Base-by-base conservation (phyloP, 148 eudicot species). In the Persicaria tinctoria region DNA sequence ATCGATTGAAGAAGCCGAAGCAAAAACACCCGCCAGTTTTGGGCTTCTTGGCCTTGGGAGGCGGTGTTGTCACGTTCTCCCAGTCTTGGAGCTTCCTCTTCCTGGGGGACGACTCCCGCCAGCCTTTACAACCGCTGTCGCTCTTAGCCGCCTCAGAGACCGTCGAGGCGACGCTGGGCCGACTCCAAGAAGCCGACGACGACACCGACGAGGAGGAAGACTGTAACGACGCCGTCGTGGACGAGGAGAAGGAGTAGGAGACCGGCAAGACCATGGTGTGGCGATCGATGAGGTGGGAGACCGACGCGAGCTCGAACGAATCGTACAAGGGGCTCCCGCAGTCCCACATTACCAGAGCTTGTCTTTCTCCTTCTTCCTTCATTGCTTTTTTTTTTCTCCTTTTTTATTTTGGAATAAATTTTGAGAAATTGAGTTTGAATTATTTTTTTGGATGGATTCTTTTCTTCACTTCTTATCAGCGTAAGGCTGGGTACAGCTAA, bases 271-370 rank as follows among this genome's bases (percentile, higher is more conserved):
- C 54, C 86, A 89, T 81, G 54, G 80, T 27, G n/a, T 83, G 79
- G 56, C 89, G 84, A 44, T 91, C 93, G 60, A 91, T 76, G 57
- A 82, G 73, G 74, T 86, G 74, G 49, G 78, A 74, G 0, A 91
- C 12, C 2, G 89, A 76, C 55, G 78, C 90, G 13, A 91, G 41
- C 70, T 91, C 97, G 68, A 89, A 81, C 7, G 93, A 83, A 78
- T 91, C 97, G 62, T 91, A 91, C 48, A 91, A 78, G 7, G 93
- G 93, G 76, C 91, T 91, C 9, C 87, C 91, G 72, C 97, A 91
- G 78, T 91, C 97, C 97, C 97, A 89, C 74, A 87, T 70, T 0
- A 10, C 11, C 45, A 62, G 12, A 27, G 16, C 68, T 10, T 11
- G 44, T 27, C 45, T 32, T 62, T 32, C 45, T 5, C 45, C 68